phyloP scores from a whole-genome alignment of 495 filamentous ascomycete species.

The Hypomontagnella submonticulosa region DNA sequence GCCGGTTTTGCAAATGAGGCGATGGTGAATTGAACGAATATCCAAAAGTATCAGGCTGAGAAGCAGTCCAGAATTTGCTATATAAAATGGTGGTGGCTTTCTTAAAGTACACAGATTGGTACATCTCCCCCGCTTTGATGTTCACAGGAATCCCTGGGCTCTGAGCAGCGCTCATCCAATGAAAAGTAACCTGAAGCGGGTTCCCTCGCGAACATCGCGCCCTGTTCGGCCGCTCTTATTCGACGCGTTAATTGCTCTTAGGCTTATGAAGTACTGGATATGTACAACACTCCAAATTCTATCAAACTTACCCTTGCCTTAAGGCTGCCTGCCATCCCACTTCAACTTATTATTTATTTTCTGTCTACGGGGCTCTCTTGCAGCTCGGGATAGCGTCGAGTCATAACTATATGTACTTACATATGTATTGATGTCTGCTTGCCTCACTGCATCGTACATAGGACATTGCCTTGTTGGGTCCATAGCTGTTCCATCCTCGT shows the following conservation, averaged over 20 bases:
- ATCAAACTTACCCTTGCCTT: neutral
- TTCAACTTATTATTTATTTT: slow-evolving; percentile 29
- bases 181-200: slow-evolving; percentile 36
- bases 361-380: slow-evolving; percentile 26
- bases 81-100: slow-evolving; percentile 27
- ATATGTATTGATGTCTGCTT: too few relatives aligned
- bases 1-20: slow-evolving; percentile 20
- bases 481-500: slow-evolving; percentile 20
- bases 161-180: slow-evolving; percentile 53
- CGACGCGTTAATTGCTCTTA: slow-evolving; percentile 46
- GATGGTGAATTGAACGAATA: slow-evolving; percentile 19
- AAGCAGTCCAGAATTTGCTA: slow-evolving; percentile 16
- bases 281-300: slow-evolving; percentile 20
- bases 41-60: slow-evolving; percentile 23
- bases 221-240: slow-evolving; percentile 33
- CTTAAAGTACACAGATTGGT: slow-evolving; percentile 20
- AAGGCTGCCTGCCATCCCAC: slow-evolving; percentile 30
- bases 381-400: slow-evolving; percentile 30
- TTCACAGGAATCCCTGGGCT: slow-evolving; percentile 52
- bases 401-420: slow-evolving; percentile 37
- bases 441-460: slow-evolving; percentile 39
- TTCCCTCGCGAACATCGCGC: slow-evolving; percentile 39
- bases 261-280: slow-evolving; percentile 26
- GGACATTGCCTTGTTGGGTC: slow-evolving; percentile 18
- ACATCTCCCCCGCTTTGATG: slow-evolving; percentile 31